Evolutionary conservation across 306 rosid genomes (phyloP).

Genomic region (Chamaecrista fasciculata): DNA sequence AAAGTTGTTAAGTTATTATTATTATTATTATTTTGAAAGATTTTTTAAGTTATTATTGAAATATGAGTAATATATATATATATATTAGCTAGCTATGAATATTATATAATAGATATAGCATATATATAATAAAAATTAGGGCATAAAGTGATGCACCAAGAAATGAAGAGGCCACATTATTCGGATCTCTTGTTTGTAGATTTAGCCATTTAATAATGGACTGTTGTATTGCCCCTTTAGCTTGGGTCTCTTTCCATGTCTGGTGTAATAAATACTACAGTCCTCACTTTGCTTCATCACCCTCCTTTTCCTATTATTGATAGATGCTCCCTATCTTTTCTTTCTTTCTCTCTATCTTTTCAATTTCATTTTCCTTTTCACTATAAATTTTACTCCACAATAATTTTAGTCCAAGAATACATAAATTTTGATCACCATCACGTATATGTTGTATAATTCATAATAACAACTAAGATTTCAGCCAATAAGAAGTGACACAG

Average conservation of each 20-base stretch:
- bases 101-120: neutral
- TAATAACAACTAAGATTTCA: neutral
- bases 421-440: neutral
- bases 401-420: neutral
- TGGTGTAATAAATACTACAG: slow-evolving; percentile 50
- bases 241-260: slow-evolving; percentile 61
- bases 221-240: slow-evolving; percentile 37
- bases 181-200: slow-evolving; percentile 42
- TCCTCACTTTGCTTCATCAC: slow-evolving; percentile 37
- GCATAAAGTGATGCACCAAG: neutral
- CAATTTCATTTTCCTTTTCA: neutral
- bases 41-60: no score
- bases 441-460: neutral
- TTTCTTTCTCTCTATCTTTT: neutral
- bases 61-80: no score
- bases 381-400: neutral
- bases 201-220: slow-evolving; percentile 35
- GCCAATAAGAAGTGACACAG: no score
- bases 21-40: no score
- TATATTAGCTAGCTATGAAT: neutral
- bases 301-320: slow-evolving; percentile 37
- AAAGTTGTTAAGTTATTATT: no score
- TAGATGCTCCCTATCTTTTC: slow-evolving; percentile 17
- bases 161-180: slow-evolving; percentile 35
- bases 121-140: neutral